Evolutionary conservation across 345 rosid genomes (phyloP), one percentile per base, ranked within the genome.

Genomic region (Melaleuca alternifolia): DNA sequence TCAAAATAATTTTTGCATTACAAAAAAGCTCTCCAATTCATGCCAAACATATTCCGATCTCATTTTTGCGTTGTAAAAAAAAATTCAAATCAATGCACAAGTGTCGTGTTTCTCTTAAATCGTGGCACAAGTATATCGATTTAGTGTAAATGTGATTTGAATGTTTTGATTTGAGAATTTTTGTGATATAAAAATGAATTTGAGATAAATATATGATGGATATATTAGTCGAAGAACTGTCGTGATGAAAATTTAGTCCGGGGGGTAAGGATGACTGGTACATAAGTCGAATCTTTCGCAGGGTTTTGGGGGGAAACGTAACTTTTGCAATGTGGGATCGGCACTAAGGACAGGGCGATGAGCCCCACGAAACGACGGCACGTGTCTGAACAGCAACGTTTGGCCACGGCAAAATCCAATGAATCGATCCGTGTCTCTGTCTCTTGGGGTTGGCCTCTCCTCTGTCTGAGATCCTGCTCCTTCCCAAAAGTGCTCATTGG

Each of bases 121-220:
- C 41, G 41, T 41, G 71, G n/a, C 13, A n/a, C 1, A 13, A n/a
- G 7, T n/a, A 26, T n/a, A 0, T n/a, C 12, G 6, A n/a, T n/a
- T 59, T n/a, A 23, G 61, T 4, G 3, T 10, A 56, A 5, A 56
- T 0, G 5, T 23, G 13, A 56, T 24, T 23, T 23, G 14, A 2
- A 11, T 10, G 24, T 4, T 4, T 10, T 23, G 28, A 0, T 10
- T 59, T 1, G 7, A n/a, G 33, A 59, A 13, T 51, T 51, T 26
- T n/a, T 0, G 0, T 0, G 1, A 11, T 0, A 1, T 6, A 59
- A 59, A 59, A n/a, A 14, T 6, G 11, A n/a, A 59, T 0, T n/a
- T 59, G 62, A 10, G 24, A 56, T 56, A 41, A 41, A 41, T 4
- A 41, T 41, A 41, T 41, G 2, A 2, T 57, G 30, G 13, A 57